Evolutionary conservation across 176 grass and related monocot species (phyloP).

Genomic region (Aegilops longissima): DNA sequence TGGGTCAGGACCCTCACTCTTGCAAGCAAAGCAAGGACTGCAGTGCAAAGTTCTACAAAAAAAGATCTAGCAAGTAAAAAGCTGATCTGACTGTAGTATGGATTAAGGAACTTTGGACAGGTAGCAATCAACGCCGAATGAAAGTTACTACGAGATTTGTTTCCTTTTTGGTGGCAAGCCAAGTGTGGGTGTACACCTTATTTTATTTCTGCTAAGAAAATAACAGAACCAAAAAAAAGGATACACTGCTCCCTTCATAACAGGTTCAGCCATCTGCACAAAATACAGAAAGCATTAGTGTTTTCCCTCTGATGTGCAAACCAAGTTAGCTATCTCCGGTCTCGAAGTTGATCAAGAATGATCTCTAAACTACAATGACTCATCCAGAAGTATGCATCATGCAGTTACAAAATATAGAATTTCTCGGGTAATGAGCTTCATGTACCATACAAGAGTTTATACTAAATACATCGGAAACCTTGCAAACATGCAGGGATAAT

Average conservation of each 20-base stretch:
- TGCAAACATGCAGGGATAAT: background rate
- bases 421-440: background rate
- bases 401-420: background rate
- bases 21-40: constrained; percentile 73
- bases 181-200: background rate
- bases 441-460: background rate
- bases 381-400: background rate
- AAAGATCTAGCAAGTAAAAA: constrained; percentile 91
- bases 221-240: constrained; percentile 33
- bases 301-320: background rate
- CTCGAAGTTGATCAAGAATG: background rate
- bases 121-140: background rate
- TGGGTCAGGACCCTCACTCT: constrained; percentile 72
- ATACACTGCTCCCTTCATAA: constrained; percentile 90
- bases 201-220: background rate
- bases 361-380: background rate
- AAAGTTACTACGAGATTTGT: background rate
- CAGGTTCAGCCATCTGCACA: constrained; percentile 80
- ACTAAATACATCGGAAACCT: background rate
- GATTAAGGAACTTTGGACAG: constrained; percentile 49
- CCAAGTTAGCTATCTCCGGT: background rate
- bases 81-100: constrained; percentile 68
- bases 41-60: constrained; percentile 67
- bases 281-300: constrained; percentile 15
- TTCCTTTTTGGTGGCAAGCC: background rate